Conservation (phyloP, 2,329 filamentous ascomycete genomes). For the Mariannaea elegans region DNA sequence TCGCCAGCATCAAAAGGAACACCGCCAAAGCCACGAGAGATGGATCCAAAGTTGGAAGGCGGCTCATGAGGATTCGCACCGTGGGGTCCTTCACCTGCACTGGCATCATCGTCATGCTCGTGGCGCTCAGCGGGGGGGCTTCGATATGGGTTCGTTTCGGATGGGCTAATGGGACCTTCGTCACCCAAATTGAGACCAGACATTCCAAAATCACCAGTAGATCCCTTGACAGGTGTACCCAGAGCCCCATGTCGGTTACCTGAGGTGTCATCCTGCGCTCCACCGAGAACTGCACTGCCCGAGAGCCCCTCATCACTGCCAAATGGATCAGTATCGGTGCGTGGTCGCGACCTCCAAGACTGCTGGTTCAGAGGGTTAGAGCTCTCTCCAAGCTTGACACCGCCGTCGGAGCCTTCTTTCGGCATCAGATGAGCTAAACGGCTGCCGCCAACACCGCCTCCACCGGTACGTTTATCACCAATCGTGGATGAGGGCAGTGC, state of each 20-base stretch:
- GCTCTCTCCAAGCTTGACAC: slow-evolving; percentile 60
- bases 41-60: slow-evolving; percentile 61
- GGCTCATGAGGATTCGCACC: slow-evolving; percentile 53
- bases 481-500: slow-evolving; percentile 69
- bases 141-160: slow-evolving; percentile 94
- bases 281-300: slow-evolving; percentile 78
- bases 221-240: slow-evolving; percentile 65
- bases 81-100: slow-evolving; percentile 56
- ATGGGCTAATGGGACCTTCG: slow-evolving; percentile 84
- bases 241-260: slow-evolving; percentile 52
- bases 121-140: slow-evolving; percentile 84
- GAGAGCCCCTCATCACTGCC: slow-evolving; percentile 72
- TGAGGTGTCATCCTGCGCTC: slow-evolving; percentile 71
- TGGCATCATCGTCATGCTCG: slow-evolving; percentile 68
- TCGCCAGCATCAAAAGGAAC: slow-evolving; percentile 77
- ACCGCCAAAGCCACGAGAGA: slow-evolving; percentile 60
- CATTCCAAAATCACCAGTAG: slow-evolving; percentile 69
- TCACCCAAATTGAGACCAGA: slow-evolving; percentile 64
- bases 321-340: slow-evolving; percentile 80
- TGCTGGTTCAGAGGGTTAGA: slow-evolving; percentile 50
- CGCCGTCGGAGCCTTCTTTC: slow-evolving; percentile 76
- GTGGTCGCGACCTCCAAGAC: slow-evolving; percentile 67
- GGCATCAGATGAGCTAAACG: slow-evolving; percentile 86
- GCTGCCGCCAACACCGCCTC: slow-evolving; percentile 77
- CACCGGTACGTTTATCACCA: slow-evolving; percentile 79